Base-by-base conservation (phyloP, 495 filamentous ascomycete species). In the Hypomontagnella submonticulosa region DNA sequence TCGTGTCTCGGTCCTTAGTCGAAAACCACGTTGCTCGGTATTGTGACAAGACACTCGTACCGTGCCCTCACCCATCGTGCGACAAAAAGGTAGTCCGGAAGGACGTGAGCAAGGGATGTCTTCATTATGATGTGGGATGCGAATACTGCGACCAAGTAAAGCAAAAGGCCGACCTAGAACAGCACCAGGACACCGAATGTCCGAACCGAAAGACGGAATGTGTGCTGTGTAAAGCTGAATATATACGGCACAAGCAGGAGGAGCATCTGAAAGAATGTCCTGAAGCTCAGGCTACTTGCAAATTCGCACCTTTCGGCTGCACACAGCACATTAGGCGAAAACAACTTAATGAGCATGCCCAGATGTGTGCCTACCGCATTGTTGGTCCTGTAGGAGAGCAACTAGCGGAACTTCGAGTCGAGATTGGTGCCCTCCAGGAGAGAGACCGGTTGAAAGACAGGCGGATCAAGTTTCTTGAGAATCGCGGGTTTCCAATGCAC, bases 11-110 rank as follows among this genome's bases (percentile, higher is more conserved):
- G 16, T 86, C 87, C 42, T 83, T 91, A 64, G 80, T 95, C 40
- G 83, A 89, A 67, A 84, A 86, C 44, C 92, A 97, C 73, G 83
- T 92, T 43, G 81, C 89, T 50, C 88, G 87, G 58, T 89, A 92
- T 71, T 97, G 92, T 73, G 82, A 81, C 6, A 89, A 88, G 69
- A 82, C 83, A 11, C 75, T 82, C 12, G 80, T 94, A 23, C 80
- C 81, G 53, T 97, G 92, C 66, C 84, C 88, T 12, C 76, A 79
- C 33, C 52, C 76, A 9, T 54, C 56, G 4, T 87, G 85, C 69
- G 47, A 66, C 32, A 70, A 77, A 49, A 69, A 70, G 2, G 67
- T 84, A 13, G 69, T 70, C 4, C 74, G 81, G 50, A 77, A 61
- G 42, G 54, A 70, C 54, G 60, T 71, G 5, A 74, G 71, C 7